A percentile compares a stretch with the other conserved stretches of the same genome.
phyloP scores from a whole-genome alignment of 2,329 filamentous ascomycete genomes.

The Fusarium armeniacum region DNA sequence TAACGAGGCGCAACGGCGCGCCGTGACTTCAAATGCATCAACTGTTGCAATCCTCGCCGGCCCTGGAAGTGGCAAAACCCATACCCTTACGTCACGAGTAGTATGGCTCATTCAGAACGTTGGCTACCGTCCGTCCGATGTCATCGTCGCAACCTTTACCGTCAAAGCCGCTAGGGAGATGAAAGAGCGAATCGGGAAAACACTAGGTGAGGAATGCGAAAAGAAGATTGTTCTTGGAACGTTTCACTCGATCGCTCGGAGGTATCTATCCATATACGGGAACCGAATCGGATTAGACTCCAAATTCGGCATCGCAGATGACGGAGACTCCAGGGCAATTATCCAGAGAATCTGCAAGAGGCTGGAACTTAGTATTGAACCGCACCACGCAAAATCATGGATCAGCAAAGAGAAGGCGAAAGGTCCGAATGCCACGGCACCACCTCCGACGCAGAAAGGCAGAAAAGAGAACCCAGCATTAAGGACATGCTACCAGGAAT shows the following conservation, averaged over 20 bases:
- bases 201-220: conserved; percentile 83
- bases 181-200: conserved; percentile 84
- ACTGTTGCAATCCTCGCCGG: conserved; percentile 77
- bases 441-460: conserved; percentile 57
- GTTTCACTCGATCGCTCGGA: conserved; percentile 91
- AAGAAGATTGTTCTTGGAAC: conserved; percentile 88
- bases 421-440: conserved; percentile 61
- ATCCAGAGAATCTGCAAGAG: conserved; percentile 86
- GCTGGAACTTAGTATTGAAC: conserved; percentile 76
- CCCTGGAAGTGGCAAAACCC: conserved; percentile 87
- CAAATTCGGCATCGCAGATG: conserved; percentile 93
- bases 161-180: conserved; percentile 95
- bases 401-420: conserved; percentile 79
- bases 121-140: conserved; percentile 83
- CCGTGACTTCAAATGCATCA: conserved; percentile 65
- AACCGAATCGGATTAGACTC: conserved; percentile 83
- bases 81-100: conserved; percentile 92
- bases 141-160: conserved; percentile 96
- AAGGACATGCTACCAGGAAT: conserved; percentile 77
- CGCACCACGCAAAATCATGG: conserved; percentile 76
- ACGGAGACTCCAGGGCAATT: conserved; percentile 82
- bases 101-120: conserved; percentile 85
- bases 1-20: conserved; percentile 68
- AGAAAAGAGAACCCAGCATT: conserved; percentile 70
- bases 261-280: conserved; percentile 88